These are phyloP conservation scores for Mortierella antarctica DNA, from an alignment of 192 early-diverging fungal species.

Conservation along the genomic window DNA sequence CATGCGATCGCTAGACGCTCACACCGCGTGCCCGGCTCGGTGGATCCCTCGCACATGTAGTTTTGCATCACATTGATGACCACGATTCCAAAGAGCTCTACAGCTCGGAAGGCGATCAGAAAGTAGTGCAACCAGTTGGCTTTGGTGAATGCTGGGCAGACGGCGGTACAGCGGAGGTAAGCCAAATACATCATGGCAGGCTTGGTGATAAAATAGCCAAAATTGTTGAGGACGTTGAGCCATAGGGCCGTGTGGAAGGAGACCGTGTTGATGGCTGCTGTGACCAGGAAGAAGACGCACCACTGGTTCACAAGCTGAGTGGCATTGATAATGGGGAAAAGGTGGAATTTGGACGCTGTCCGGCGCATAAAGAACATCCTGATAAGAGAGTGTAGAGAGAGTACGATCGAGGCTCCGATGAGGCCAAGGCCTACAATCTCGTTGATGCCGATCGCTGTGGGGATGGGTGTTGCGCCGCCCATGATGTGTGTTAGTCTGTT, in stretches of 20 bases:
- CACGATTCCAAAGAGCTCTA: constrained; percentile 38
- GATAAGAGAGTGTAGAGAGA: constrained; percentile 42
- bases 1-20: constrained; percentile 24
- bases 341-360: constrained; percentile 41
- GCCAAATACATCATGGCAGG: constrained; percentile 52
- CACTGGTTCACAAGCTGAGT: constrained; percentile 49
- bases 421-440: constrained; percentile 43
- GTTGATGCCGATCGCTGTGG: constrained; percentile 22
- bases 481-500: neutral
- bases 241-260: constrained; percentile 22
- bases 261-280: constrained; percentile 16
- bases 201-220: constrained; percentile 53
- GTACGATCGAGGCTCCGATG: constrained; percentile 44
- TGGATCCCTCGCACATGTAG: constrained; percentile 36
- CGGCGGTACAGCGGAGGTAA: constrained; percentile 49
- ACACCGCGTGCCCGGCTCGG: constrained; percentile 32
- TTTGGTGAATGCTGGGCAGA: constrained; percentile 33
- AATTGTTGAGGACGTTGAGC: constrained; percentile 52
- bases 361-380: constrained; percentile 50
- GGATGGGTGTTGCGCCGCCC: constrained; percentile 29
- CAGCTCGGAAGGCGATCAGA: constrained; percentile 36
- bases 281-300: constrained; percentile 45
- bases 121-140: constrained; percentile 31
- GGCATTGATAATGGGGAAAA: constrained; percentile 55
- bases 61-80: constrained; percentile 46